phyloP scores from a whole-genome alignment of 106 monocot species.

The Narthecium ossifragum region DNA sequence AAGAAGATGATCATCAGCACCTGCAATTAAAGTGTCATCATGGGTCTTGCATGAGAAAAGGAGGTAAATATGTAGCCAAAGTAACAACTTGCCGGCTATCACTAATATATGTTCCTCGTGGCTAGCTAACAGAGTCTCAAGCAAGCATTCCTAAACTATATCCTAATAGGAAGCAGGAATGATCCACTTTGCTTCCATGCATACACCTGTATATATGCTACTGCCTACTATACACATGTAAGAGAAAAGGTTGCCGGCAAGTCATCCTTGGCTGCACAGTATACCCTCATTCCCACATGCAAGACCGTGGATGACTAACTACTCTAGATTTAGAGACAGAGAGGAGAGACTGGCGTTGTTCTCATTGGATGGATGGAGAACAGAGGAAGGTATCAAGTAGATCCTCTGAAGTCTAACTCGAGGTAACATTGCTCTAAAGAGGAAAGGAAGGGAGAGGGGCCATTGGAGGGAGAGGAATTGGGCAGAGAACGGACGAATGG shows the following conservation, averaged over 20 bases:
- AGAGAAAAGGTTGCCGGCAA: conserved; percentile 1
- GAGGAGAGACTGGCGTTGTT: too few species aligned
- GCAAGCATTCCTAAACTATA: background rate
- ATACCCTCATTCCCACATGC: conserved; percentile 7
- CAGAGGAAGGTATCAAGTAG: too few species aligned
- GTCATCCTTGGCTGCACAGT: conserved; percentile 8
- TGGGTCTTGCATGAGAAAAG: conserved; percentile 4
- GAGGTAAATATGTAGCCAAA: conserved; percentile 1
- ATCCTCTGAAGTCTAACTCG: too few species aligned
- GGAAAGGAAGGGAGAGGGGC: too few species aligned
- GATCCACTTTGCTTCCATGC: background rate
- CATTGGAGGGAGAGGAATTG: too few species aligned
- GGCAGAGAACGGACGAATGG: too few species aligned
- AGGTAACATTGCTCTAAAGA: too few species aligned
- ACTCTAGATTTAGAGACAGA: too few species aligned
- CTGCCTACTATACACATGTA: background rate
- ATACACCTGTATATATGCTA: too few species aligned
- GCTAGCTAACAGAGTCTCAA: background rate
- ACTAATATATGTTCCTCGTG: background rate
- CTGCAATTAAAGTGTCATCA: background rate
- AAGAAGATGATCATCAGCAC: background rate
- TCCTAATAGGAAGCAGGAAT: background rate
- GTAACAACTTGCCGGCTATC: conserved; percentile 1
- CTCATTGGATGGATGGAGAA: too few species aligned
- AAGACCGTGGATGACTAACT: conserved; percentile 1